phyloP scores from a whole-genome alignment of 148 eudicot species.

The Persicaria maculosa region DNA sequence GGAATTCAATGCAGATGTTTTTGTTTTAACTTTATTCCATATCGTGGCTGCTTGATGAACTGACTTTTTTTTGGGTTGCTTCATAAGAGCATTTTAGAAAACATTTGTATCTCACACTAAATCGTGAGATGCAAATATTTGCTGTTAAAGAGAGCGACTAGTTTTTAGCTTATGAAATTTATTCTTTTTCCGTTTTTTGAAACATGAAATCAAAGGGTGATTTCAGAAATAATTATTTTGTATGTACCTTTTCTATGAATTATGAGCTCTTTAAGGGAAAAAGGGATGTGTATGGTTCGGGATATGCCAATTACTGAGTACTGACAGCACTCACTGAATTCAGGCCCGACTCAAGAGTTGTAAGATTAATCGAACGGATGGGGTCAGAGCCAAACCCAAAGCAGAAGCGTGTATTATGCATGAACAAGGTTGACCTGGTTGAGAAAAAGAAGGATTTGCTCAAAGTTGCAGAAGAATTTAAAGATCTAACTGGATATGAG shows the following conservation, averaged over 20 bases:
- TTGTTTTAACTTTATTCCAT: neutral
- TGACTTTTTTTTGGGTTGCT: neutral
- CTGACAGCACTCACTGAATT: conserved; percentile 10
- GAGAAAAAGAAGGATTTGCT: conserved; percentile 80
- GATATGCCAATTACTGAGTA: neutral
- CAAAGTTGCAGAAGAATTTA: conserved; percentile 70
- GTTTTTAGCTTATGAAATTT: neutral
- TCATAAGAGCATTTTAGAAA: neutral
- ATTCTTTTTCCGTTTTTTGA: neutral
- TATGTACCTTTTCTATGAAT: neutral
- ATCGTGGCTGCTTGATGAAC: neutral
- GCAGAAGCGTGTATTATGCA: conserved; percentile 81
- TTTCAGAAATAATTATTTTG: neutral
- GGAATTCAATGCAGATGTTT: neutral
- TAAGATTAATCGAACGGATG: conserved; percentile 68
- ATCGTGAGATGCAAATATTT: too few species aligned
- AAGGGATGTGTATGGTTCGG: neutral
- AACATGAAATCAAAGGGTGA: neutral
- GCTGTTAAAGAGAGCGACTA: neutral
- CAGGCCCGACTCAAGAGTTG: conserved; percentile 91
- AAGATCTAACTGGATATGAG: conserved; percentile 76
- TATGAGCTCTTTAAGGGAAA: neutral
- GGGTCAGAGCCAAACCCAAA: conserved; percentile 50
- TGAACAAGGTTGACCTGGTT: conserved; percentile 93
- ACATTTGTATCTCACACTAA: neutral